Conservation (phyloP, 208 protist species). For the Leishmania lainsoni region DNA sequence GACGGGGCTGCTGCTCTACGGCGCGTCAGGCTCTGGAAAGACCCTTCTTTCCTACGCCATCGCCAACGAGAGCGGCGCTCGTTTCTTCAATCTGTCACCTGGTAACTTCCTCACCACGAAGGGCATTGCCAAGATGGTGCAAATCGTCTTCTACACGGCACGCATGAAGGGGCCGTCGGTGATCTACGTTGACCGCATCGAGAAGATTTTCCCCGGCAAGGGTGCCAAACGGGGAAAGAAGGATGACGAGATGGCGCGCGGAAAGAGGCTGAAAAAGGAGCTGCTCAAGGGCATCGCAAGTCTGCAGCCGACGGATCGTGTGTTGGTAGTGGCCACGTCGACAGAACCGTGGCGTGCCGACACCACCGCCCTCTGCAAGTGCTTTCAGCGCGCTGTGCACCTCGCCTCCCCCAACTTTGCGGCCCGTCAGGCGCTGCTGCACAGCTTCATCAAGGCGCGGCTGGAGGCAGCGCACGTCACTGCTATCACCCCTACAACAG, state of each 20-base stretch:
- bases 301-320: slow-evolving; percentile 87
- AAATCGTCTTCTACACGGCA: slow-evolving; percentile 92
- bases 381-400: slow-evolving; percentile 82
- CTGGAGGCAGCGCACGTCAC: slow-evolving; percentile 13
- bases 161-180: slow-evolving; percentile 88
- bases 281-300: slow-evolving; percentile 75
- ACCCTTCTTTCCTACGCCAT: slow-evolving; percentile 87
- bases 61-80: slow-evolving; percentile 84
- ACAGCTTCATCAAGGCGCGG: slow-evolving; percentile 42
- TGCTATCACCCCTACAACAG: slow-evolving; percentile 15
- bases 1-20: slow-evolving; percentile 86
- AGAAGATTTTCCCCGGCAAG: slow-evolving; percentile 83
- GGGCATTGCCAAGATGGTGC: slow-evolving; percentile 80
- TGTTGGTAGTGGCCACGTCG: slow-evolving; percentile 87
- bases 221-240: slow-evolving; percentile 46
- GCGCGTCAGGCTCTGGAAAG: slow-evolving; percentile 89
- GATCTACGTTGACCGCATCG: slow-evolving; percentile 93
- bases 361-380: slow-evolving; percentile 46
- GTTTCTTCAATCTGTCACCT: slow-evolving; percentile 94
- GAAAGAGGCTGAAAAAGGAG: slow-evolving; percentile 93
- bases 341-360: slow-evolving; percentile 80
- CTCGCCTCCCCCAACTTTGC: slow-evolving; percentile 88
- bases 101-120: slow-evolving; percentile 72
- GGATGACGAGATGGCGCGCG: slow-evolving; percentile 62
- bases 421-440: slow-evolving; percentile 76